Percentiles rank a stretch among this genome's conserved stretches.
Evolutionary conservation across 176 grass and related monocot genomes (phyloP).

Genomic region (Oryza coarctata): DNA sequence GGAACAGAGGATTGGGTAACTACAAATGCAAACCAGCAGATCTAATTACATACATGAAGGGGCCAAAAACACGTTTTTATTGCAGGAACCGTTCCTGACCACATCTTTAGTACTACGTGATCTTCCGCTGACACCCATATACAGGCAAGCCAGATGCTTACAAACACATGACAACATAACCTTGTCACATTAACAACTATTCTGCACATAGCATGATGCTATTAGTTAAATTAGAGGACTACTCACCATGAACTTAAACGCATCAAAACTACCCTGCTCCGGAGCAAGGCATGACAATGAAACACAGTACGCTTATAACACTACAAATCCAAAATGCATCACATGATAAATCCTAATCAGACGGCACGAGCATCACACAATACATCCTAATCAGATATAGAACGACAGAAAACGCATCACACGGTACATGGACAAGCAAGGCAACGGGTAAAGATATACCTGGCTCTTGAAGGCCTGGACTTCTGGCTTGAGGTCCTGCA

Average conservation of each 20-base stretch:
- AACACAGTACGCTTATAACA: not conserved
- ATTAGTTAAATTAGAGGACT: not conserved
- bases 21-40: not conserved
- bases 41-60: not conserved
- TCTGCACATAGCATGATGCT: not conserved
- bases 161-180: not conserved
- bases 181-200: not conserved
- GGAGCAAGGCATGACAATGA: no score
- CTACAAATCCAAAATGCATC: not conserved
- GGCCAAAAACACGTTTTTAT: not conserved
- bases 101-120: not conserved
- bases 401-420: not conserved
- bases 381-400: not conserved
- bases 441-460: constrained; percentile 16
- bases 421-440: not conserved
- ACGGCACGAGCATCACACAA: not conserved
- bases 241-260: not conserved
- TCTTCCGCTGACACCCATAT: not conserved
- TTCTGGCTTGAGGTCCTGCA: constrained; percentile 74
- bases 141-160: not conserved
- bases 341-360: not conserved
- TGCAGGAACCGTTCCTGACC: no score
- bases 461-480: constrained; percentile 50
- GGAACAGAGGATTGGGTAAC: not conserved
- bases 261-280: not conserved